Base-by-base conservation (phyloP, 345 rosid species). In the Reutealis trisperma region DNA sequence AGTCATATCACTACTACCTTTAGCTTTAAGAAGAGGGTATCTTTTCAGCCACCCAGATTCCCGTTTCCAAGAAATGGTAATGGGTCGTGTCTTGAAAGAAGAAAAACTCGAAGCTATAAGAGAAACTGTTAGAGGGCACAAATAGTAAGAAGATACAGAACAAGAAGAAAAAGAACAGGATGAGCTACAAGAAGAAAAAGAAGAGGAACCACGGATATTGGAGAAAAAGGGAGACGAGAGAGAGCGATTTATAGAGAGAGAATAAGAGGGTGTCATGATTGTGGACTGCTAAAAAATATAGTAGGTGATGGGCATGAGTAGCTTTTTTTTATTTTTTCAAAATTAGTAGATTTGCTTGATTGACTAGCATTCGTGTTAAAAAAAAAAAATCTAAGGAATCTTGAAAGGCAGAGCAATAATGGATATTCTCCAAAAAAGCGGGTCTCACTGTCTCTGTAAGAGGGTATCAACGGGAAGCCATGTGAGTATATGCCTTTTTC, bases 191-290 rank as follows among this genome's bases (percentile, higher is more conserved):
- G 59, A 5, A 18, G 59, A 0, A 5, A n/a, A 54, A 4, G 8
- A 18, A 54, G 59, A 54, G 59, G 10, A 42, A 34, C 78, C 54
- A 61, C 75, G 63, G 80, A 57, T 51, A 41, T 82, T 15, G 75
- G 77, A 78, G 60, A 59, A 63, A 24, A 22, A 61, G 57, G 69
- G 74, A 78, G 90, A 83, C 75, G 83, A 75, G 78, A 83, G 83
- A 83, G 85, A 13, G 47, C 70, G 85, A 75, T 75, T 86, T 88
- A 88, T 85, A 84, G 94, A 87, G 81, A 89, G 87, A 82, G 90
- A 85, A 85, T 80, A 62, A 24, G 84, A 44, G 62, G 78, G 63
- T 84, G 78, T 87, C 72, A 57, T 78, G 74, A 63, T 68, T 49
- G 5, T 52, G 12, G 18, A 4, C 0, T 18, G 1, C 52, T 4